These are phyloP conservation scores for Stephanodiscus minutulus DNA, from an alignment of 108 stramenopile species.

Conservation along the genomic window DNA sequence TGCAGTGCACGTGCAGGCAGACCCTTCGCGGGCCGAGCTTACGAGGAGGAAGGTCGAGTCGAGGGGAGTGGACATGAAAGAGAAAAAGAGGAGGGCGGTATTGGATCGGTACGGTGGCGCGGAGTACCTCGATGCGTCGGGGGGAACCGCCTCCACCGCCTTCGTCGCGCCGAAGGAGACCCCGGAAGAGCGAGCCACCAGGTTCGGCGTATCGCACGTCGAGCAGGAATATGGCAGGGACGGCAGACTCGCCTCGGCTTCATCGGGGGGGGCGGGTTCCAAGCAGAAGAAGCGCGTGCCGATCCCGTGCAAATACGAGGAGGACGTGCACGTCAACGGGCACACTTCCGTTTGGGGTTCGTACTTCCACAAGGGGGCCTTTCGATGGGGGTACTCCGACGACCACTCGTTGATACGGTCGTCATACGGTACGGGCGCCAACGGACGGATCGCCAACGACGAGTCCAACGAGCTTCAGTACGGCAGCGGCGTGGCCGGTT, in stretches of 20 bases:
- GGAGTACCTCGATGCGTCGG: conserved; percentile 78
- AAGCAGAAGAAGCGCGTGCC: conserved; percentile 47
- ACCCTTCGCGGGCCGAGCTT: conserved; percentile 94
- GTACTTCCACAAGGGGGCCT: conserved; percentile 91
- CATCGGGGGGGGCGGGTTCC: conserved; percentile 51
- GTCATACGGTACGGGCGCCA: conserved; percentile 93
- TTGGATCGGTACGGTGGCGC: conserved; percentile 94
- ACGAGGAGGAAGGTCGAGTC: conserved; percentile 84
- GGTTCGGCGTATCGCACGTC: conserved; percentile 73
- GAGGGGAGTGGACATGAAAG: conserved; percentile 71
- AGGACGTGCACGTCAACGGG: conserved; percentile 89
- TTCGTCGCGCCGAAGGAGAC: conserved; percentile 13
- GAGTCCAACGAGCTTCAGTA: conserved; percentile 81
- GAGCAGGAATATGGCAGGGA: conserved; percentile 85
- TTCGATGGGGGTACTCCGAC: conserved; percentile 97
- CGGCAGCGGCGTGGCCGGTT: conserved; percentile 79
- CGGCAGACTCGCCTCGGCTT: conserved; percentile 63
- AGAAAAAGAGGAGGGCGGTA: conserved; percentile 83
- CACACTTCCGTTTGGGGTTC: conserved; percentile 97
- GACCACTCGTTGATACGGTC: conserved; percentile 91
- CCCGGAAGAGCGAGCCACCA: conserved; percentile 63
- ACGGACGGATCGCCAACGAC: conserved; percentile 91
- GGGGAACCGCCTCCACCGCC: conserved; percentile 3
- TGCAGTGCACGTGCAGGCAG: conserved; percentile 90
- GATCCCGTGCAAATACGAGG: conserved; percentile 94